Evolutionary conservation across 148 eudicot species (phyloP).

Genomic region (Heliamphora exappendiculata): DNA sequence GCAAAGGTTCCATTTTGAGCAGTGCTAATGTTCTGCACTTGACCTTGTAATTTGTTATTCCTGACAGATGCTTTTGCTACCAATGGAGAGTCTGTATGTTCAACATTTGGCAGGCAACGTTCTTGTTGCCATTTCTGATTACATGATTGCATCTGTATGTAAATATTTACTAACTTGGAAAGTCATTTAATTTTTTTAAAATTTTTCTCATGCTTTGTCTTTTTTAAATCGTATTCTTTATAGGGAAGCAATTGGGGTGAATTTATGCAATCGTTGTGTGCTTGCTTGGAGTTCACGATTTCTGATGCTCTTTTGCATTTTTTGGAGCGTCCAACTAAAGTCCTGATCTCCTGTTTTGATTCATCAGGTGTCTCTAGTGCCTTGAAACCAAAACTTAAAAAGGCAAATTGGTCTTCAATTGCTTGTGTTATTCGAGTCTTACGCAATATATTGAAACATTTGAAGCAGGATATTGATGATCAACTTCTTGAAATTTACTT

Average conservation of each 20-base stretch:
- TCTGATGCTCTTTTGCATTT: conserved; percentile 30
- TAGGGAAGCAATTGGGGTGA: conserved; percentile 48
- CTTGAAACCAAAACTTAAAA: conserved; percentile 24
- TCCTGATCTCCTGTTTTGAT: conserved; percentile 16
- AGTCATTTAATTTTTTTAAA: background rate
- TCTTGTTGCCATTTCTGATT: conserved; percentile 49
- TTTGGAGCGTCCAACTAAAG: conserved; percentile 16
- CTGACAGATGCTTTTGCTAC: conserved; percentile 43
- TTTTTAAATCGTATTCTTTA: conserved; percentile 12
- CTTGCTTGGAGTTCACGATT: conserved; percentile 46
- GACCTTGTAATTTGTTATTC: background rate
- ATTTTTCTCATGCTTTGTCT: conserved; percentile 10
- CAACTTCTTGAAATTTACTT: conserved; percentile 30
- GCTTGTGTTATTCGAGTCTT: conserved; percentile 49
- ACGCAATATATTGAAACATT: conserved; percentile 41
- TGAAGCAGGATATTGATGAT: conserved; percentile 40
- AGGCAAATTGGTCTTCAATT: conserved; percentile 44
- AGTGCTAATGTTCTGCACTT: background rate
- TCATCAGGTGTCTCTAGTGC: conserved; percentile 10
- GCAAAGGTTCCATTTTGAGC: background rate
- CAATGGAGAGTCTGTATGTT: conserved; percentile 37
- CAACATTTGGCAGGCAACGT: conserved; percentile 55
- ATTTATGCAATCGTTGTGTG: conserved; percentile 36
- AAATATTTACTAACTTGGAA: background rate
- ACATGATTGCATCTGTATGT: conserved; percentile 48